These are phyloP conservation scores for Oropetium thomaeum DNA, from an alignment of 176 grass and related monocot species.

Conservation along the genomic window DNA sequence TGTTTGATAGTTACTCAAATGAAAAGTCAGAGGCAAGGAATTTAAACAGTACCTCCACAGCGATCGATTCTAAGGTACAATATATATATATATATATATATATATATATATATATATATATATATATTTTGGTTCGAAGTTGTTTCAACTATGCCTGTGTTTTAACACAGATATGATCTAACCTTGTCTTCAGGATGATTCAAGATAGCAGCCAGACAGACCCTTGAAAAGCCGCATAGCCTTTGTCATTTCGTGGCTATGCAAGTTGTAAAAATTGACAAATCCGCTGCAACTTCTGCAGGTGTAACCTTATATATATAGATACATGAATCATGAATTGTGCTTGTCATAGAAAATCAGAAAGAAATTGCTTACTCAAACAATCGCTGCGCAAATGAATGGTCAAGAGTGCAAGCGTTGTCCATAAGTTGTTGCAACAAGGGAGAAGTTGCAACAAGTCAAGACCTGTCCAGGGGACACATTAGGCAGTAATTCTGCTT, in stretches of 20 bases:
- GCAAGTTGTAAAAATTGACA: slow-evolving; percentile 27
- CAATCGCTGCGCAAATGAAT: background rate
- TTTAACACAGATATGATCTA: background rate
- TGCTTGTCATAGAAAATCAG: background rate
- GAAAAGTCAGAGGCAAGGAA: slow-evolving; percentile 98
- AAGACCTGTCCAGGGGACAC: background rate
- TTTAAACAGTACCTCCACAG: slow-evolving; percentile 20
- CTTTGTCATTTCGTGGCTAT: background rate
- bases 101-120: too few species aligned
- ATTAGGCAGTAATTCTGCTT: too few species aligned
- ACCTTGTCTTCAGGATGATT: slow-evolving; percentile 18
- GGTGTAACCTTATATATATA: slow-evolving; percentile 27
- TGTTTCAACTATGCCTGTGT: background rate
- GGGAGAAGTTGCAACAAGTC: background rate
- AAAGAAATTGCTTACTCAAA: background rate
- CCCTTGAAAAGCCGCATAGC: background rate
- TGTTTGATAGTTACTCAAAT: slow-evolving; percentile 69
- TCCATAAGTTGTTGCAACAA: background rate
- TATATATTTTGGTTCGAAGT: background rate
- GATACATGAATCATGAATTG: slow-evolving; percentile 18
- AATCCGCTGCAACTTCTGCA: slow-evolving; percentile 15
- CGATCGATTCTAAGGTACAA: slow-evolving; percentile 19
- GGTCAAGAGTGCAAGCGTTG: too few species aligned
- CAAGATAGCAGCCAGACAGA: slow-evolving; percentile 7
- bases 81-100: too few species aligned